Conservation (phyloP, 768 basidiomycete species). For the Panus rudis region DNA sequence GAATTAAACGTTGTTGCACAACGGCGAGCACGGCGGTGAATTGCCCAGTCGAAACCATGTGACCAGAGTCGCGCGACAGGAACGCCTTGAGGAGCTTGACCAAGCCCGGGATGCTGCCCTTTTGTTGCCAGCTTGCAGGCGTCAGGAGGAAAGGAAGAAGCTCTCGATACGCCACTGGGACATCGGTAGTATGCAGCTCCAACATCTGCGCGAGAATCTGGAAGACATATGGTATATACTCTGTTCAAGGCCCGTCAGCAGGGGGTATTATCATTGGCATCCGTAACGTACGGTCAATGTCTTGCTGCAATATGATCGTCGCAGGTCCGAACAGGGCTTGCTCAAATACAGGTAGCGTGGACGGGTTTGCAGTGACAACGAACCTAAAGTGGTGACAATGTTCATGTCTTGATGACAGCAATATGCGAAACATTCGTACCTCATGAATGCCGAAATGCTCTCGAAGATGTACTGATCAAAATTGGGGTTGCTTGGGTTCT, state of each 20-base stretch:
- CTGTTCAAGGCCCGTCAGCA: conserved; percentile 31
- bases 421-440: conserved; percentile 35
- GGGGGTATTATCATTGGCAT: not conserved
- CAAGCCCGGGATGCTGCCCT: conserved; percentile 91
- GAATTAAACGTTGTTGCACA: conserved; percentile 83
- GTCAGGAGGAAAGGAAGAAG: conserved; percentile 80
- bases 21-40: conserved; percentile 77
- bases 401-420: not conserved
- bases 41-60: conserved; percentile 68
- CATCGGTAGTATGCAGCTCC: conserved; percentile 57
- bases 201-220: conserved; percentile 96
- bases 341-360: conserved; percentile 72
- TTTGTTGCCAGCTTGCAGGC: conserved; percentile 84
- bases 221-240: conserved; percentile 97
- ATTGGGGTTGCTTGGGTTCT: conserved; percentile 95
- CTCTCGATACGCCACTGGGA: conserved; percentile 72
- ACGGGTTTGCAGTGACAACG: conserved; percentile 41
- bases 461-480: conserved; percentile 99
- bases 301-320: conserved; percentile 81
- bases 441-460: conserved; percentile 87
- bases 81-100: conserved; percentile 85
- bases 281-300: conserved; percentile 73
- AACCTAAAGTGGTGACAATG: conserved; percentile 3
- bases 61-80: conserved; percentile 57
- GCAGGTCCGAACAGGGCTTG: conserved; percentile 78